phyloP scores from a whole-genome alignment of 2,329 filamentous ascomycete genomes.

The Pseudogymnoascus sp. region DNA sequence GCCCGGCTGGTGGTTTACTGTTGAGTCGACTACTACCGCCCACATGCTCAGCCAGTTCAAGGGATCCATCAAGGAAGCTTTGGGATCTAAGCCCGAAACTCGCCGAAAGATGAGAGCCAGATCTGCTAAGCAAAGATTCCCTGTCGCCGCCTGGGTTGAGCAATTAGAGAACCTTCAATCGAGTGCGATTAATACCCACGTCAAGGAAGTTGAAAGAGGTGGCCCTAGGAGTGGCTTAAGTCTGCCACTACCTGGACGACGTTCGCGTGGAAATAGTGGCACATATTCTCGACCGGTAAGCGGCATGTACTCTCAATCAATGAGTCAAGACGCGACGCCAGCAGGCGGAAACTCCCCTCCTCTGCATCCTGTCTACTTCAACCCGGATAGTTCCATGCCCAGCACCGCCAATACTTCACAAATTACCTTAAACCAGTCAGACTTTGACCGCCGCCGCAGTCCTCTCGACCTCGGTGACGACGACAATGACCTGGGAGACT shows the following conservation, averaged over 20 bases:
- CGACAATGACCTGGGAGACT: not conserved
- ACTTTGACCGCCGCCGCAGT: not conserved
- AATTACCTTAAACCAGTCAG: not conserved
- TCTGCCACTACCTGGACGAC: not conserved
- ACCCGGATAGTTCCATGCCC: not conserved
- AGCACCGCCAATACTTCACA: not conserved
- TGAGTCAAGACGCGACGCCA: not conserved
- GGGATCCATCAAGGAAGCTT: slow-evolving; percentile 50
- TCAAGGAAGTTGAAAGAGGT: slow-evolving; percentile 22
- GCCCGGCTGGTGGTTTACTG: slow-evolving; percentile 64
- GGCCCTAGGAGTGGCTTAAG: not conserved
- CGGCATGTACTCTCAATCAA: not conserved
- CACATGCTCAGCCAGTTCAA: slow-evolving; percentile 59
- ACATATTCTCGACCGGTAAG: slow-evolving; percentile 5
- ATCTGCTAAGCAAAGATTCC: slow-evolving; percentile 57
- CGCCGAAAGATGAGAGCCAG: slow-evolving; percentile 55
- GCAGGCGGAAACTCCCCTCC: not conserved
- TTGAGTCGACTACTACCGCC: slow-evolving; percentile 54
- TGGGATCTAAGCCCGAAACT: slow-evolving; percentile 46
- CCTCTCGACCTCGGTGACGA: not conserved
- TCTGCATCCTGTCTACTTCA: not conserved
- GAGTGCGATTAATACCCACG: slow-evolving; percentile 45
- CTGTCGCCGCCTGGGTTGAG: slow-evolving; percentile 58
- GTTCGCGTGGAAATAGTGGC: slow-evolving; percentile 1
- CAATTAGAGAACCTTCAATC: slow-evolving; percentile 53